Percentiles rank a stretch among this genome's conserved stretches.
These are phyloP conservation scores for Kodamaea ohmeri DNA, from an alignment of 1,139 yeast species.

Conservation along the genomic window DNA sequence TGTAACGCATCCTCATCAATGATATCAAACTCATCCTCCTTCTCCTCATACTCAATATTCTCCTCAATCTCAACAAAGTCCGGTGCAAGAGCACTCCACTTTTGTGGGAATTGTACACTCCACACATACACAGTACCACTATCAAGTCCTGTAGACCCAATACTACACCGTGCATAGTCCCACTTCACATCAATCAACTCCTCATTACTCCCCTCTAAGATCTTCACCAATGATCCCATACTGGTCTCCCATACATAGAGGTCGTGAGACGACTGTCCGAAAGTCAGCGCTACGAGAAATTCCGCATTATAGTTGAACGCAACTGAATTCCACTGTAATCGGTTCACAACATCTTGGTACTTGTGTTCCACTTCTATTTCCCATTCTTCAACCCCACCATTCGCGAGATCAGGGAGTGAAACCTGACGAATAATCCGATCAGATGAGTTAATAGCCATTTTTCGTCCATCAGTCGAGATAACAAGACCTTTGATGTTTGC, in stretches of 20 bases:
- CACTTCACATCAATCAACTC: constrained; percentile 81
- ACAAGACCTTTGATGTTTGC: constrained; percentile 72
- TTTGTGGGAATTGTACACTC: constrained; percentile 82
- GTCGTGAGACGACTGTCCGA: constrained; percentile 83
- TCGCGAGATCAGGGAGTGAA: constrained; percentile 48
- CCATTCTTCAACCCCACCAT: constrained; percentile 30
- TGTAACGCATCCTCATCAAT: constrained; percentile 62
- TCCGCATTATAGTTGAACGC: constrained; percentile 78
- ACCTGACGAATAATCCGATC: constrained; percentile 81
- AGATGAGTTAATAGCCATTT: constrained; percentile 73
- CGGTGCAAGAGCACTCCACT: constrained; percentile 97
- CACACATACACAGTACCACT: constrained; percentile 80
- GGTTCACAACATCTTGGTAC: constrained; percentile 88
- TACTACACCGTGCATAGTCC: constrained; percentile 72
- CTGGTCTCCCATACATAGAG: constrained; percentile 91
- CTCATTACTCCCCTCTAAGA: constrained; percentile 90
- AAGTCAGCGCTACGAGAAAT: constrained; percentile 82
- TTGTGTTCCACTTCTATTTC: constrained; percentile 72
- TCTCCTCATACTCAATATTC: constrained; percentile 81
- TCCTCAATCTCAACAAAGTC: constrained; percentile 95
- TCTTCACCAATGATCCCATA: constrained; percentile 83
- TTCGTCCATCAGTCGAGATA: constrained; percentile 64
- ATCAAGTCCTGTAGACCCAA: constrained; percentile 88
- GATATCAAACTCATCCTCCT: constrained; percentile 90
- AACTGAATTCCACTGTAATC: constrained; percentile 85